Conservation (phyloP, 305 asterid genomes). For the Coffea humblotiana region DNA sequence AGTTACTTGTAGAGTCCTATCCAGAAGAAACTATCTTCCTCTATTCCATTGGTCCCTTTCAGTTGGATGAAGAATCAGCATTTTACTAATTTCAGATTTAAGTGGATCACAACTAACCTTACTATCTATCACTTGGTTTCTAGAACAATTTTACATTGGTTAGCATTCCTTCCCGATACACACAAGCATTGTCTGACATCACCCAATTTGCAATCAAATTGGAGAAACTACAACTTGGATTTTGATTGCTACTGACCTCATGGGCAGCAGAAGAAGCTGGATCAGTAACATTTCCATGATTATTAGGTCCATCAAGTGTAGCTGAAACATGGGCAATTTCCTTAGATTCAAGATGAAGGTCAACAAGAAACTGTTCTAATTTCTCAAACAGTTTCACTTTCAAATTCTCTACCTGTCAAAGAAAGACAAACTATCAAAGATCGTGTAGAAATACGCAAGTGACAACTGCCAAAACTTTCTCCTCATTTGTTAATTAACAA, state of each 20-base stretch:
- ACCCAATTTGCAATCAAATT: neutral
- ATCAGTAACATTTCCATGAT: constrained; percentile 41
- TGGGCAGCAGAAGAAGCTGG: constrained; percentile 52
- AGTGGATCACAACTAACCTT: constrained; percentile 7
- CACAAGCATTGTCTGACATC: neutral
- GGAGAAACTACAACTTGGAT: constrained; percentile 1
- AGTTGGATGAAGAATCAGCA: constrained; percentile 4
- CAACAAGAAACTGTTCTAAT: constrained; percentile 87
- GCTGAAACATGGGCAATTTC: constrained; percentile 45
- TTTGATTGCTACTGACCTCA: constrained; percentile 51
- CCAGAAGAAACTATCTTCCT: neutral
- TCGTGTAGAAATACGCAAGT: neutral
- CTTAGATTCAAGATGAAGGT: constrained; percentile 70
- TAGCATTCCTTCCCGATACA: neutral
- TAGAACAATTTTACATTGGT: neutral
- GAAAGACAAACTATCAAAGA: constrained; percentile 24
- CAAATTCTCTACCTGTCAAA: constrained; percentile 80
- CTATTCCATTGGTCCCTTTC: neutral
- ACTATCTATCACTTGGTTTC: neutral
- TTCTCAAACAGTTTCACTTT: constrained; percentile 87
- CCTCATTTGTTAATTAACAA: neutral
- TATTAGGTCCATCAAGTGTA: constrained; percentile 38
- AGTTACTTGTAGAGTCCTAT: neutral
- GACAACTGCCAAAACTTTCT: neutral
- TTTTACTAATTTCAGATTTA: neutral